phyloP scores from a whole-genome alignment of 192 early-diverging fungal species.

The Coemansia sp. region DNA sequence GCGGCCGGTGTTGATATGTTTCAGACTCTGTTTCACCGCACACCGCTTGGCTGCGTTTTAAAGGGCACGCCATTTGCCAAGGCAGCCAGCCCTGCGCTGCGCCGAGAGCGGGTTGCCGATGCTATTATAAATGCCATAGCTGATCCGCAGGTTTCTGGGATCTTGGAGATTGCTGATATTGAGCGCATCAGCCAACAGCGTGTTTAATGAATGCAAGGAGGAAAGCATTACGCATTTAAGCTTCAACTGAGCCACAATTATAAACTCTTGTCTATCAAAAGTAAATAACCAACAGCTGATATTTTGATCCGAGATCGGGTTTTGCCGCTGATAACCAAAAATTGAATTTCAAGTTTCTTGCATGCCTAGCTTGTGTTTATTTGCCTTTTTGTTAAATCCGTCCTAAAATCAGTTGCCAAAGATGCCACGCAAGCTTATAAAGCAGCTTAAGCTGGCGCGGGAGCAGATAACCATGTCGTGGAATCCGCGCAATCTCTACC shows the following conservation, averaged over 20 bases:
- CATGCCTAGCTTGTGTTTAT: no score
- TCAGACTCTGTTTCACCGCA: constrained; percentile 33
- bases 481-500: constrained; percentile 91
- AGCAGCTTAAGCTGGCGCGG: constrained; percentile 51
- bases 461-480: constrained; percentile 91
- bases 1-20: constrained; percentile 57
- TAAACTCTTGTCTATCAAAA: no score
- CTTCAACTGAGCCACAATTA: no score
- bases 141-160: constrained; percentile 24
- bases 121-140: constrained; percentile 39
- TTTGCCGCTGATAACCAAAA: no score
- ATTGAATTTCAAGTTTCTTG: no score
- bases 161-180: constrained; percentile 41
- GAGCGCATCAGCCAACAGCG: constrained; percentile 21
- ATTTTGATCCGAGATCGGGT: no score
- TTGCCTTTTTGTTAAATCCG: no score
- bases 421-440: constrained; percentile 50
- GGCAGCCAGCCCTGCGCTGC: constrained; percentile 39
- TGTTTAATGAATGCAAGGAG: background rate
- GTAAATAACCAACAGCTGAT: no score
- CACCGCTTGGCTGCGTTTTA: constrained; percentile 35
- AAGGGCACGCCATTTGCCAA: constrained; percentile 41
- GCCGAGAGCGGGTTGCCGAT: constrained; percentile 42
- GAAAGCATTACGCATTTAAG: no score
- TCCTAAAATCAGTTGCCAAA: background rate